These are phyloP conservation scores for Acanthamoeba lenticulata DNA, from an alignment of 208 protist species.

Conservation along the genomic window DNA sequence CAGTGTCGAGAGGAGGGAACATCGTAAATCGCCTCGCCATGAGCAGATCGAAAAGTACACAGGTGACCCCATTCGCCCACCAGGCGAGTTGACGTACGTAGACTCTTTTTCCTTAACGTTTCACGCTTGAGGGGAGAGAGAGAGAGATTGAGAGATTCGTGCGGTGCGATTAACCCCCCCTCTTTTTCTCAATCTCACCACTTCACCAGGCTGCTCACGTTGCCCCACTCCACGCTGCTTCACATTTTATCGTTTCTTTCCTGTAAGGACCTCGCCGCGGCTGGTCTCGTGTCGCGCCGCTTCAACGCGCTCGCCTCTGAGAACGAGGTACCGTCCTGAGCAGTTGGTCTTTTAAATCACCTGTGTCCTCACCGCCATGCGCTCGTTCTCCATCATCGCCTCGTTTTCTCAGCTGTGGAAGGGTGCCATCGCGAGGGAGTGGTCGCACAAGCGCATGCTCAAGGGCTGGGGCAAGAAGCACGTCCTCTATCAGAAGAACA, in stretches of 20 bases:
- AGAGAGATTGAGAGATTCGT: background rate
- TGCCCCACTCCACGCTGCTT: background rate
- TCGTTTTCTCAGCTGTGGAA: constrained; percentile 3
- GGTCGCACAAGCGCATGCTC: constrained; percentile 47
- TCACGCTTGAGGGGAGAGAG: background rate
- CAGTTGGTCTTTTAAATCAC: too few relatives aligned
- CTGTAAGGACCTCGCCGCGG: background rate
- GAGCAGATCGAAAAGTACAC: background rate
- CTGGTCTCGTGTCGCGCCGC: constrained; percentile 26
- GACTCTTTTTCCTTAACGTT: background rate
- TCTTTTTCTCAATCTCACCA: background rate
- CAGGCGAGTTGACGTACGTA: background rate
- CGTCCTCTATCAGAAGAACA: constrained; percentile 38
- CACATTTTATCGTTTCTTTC: constrained; percentile 29
- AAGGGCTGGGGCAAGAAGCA: constrained; percentile 56
- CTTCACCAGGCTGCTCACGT: background rate
- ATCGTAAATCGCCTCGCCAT: background rate
- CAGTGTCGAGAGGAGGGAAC: background rate
- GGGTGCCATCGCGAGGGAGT: background rate
- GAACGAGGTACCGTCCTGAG: constrained; percentile 37
- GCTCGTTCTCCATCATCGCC: background rate
- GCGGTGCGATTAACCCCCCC: background rate
- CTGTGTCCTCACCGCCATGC: too few relatives aligned
- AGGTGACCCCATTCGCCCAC: background rate
- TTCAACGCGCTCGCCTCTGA: constrained; percentile 8